A percentile compares a stretch with the other conserved stretches of the same genome.
Conservation (phyloP, 306 rosid genomes). For the Quercus bicolor region DNA sequence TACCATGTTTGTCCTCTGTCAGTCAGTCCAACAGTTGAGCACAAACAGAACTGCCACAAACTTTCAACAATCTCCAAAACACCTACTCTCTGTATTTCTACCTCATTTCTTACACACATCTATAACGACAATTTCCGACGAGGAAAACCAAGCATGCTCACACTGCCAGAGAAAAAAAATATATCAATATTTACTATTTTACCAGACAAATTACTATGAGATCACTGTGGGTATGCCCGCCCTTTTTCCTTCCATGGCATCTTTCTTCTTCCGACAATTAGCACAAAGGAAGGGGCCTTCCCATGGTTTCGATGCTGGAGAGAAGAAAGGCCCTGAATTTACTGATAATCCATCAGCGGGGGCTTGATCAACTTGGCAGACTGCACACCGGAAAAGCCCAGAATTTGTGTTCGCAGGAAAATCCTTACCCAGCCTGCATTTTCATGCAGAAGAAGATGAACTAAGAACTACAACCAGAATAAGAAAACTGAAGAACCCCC, state of each 20-base stretch:
- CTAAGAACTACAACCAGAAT: slow-evolving; percentile 3
- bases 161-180: slow-evolving; percentile 63
- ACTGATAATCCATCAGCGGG: slow-evolving; percentile 67
- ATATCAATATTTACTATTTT: slow-evolving; percentile 48
- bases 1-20: slow-evolving; percentile 43
- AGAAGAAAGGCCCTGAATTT: slow-evolving; percentile 77
- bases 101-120: slow-evolving; percentile 70
- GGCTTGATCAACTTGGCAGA: slow-evolving; percentile 94
- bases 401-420: slow-evolving; percentile 51
- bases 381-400: slow-evolving; percentile 85
- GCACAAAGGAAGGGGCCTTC: slow-evolving; percentile 94
- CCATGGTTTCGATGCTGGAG: slow-evolving; percentile 85
- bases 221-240: slow-evolving; percentile 53
- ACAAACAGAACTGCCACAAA: slow-evolving; percentile 53
- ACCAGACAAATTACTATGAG: slow-evolving; percentile 51
- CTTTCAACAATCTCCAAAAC: slow-evolving; percentile 42
- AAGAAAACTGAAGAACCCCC: background rate
- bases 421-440: slow-evolving; percentile 92
- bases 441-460: slow-evolving; percentile 8
- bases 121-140: slow-evolving; percentile 39
- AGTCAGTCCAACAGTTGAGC: slow-evolving; percentile 83
- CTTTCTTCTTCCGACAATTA: slow-evolving; percentile 79
- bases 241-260: slow-evolving; percentile 97
- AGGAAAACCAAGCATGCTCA: slow-evolving; percentile 63
- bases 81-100: slow-evolving; percentile 53